Evolutionary conservation across 768 basidiomycete genomes (phyloP).

Genomic region (Mycena floridula): DNA sequence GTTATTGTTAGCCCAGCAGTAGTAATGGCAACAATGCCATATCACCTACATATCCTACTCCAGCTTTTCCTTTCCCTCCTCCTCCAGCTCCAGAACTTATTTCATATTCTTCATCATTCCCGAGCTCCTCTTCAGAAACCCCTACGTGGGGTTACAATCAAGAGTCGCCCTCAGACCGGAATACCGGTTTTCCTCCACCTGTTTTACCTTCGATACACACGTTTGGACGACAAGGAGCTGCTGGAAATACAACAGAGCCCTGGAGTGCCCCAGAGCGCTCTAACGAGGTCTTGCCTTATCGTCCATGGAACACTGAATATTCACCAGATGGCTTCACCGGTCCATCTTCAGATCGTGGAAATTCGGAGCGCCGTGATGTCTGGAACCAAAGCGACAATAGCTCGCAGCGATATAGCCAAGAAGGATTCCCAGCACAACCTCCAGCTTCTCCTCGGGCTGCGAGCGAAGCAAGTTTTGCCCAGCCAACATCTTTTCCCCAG

Average conservation of each 20-base stretch:
- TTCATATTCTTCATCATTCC: slow-evolving; percentile 31
- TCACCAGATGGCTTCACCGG: no score
- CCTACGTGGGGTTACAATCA: slow-evolving; percentile 52
- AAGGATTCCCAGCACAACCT: no score
- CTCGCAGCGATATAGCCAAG: no score
- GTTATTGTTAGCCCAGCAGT: not conserved
- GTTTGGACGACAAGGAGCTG: slow-evolving; percentile 33
- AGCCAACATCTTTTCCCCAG: slow-evolving; percentile 1
- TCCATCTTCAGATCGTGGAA: no score
- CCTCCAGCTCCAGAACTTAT: slow-evolving; percentile 33
- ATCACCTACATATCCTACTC: slow-evolving; percentile 29
- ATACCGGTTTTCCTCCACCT: slow-evolving; percentile 40
- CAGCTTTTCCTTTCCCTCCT: slow-evolving; percentile 36
- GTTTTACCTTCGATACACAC: slow-evolving; percentile 50
- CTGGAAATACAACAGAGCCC: slow-evolving; percentile 1
- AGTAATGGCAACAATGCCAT: slow-evolving; percentile 1
- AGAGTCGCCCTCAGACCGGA: slow-evolving; percentile 36
- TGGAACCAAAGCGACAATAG: no score
- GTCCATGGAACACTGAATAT: slow-evolving; percentile 44
- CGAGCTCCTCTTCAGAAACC: slow-evolving; percentile 30
- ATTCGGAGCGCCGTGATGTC: no score
- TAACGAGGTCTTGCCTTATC: slow-evolving; percentile 33
- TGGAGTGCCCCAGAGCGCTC: not conserved
- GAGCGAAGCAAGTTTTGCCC: no score
- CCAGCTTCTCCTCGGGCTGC: no score